Conservation (phyloP, 345 rosid species). For the Pelargonium nanum region DNA sequence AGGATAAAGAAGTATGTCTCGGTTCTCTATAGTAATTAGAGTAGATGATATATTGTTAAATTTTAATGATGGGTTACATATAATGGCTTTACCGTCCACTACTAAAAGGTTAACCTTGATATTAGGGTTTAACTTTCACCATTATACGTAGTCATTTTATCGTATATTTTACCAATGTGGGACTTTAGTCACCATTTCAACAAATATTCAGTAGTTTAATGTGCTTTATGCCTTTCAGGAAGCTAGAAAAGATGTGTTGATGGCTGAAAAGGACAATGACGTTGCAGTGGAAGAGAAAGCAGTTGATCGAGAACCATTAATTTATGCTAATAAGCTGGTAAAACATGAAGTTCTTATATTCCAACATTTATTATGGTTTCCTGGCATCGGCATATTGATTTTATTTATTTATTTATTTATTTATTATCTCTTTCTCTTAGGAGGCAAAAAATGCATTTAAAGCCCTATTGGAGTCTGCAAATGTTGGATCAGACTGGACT, state of each 20-base stretch:
- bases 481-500: slow-evolving; percentile 84
- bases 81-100: no score
- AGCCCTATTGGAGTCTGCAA: slow-evolving; percentile 69
- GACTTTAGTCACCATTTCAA: no score
- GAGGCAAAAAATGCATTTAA: slow-evolving; percentile 79
- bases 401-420: slow-evolving; percentile 1
- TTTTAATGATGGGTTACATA: no score
- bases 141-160: background rate
- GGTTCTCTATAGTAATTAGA: slow-evolving; percentile 2
- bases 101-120: no score
- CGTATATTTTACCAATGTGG: background rate
- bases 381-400: slow-evolving; percentile 4
- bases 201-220: slow-evolving; percentile 12
- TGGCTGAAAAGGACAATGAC: slow-evolving; percentile 30
- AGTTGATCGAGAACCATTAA: slow-evolving; percentile 38
- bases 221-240: slow-evolving; percentile 27
- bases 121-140: no score
- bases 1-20: slow-evolving; percentile 28
- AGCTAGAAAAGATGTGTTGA: slow-evolving; percentile 28
- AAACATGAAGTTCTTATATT: slow-evolving; percentile 1
- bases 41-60: background rate
- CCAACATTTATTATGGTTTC: slow-evolving; percentile 12
- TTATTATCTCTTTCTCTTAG: slow-evolving; percentile 24
- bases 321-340: slow-evolving; percentile 65
- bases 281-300: slow-evolving; percentile 45